Evolutionary conservation across 139 green algal genomes (phyloP), one percentile per base, ranked within the genome.

Genomic region (Micractinium sp.): DNA sequence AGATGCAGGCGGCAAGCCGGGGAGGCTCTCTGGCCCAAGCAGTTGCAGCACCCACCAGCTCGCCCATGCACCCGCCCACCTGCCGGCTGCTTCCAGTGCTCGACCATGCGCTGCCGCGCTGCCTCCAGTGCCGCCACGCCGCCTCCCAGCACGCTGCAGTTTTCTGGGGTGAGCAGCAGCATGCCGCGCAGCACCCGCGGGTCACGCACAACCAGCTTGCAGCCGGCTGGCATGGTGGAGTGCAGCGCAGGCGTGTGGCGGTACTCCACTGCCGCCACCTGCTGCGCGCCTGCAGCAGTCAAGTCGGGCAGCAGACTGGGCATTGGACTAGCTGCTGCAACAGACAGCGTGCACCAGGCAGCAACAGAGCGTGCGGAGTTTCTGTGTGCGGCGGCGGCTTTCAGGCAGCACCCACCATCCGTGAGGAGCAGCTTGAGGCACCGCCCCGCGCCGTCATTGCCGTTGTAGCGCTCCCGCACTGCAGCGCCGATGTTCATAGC

Each of bases 391-490:
- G 63, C 63, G 23, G 63, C 63, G 63, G 22, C 63, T 35, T 36
- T 60, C 1, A 7, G 22, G 35, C 38, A 91, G 71, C 69, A 88
- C 94, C 53, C 75, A 97, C 95, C 95, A 82, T 97, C 95, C 36
- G 93, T 96, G 14, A 97, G 86, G 0, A 92, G 87, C 75, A 97
- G 91, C 90, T 97, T 96, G 23, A 96, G 90, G 82, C 92, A 95
- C 22, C 95, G 90, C 33, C 36, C 16, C 29, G 87, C 41, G 27
- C 86, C 83, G 88, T 95, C 95, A 83, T 92, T 95, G 88, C 85
- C 93, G 22, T 23, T 78, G 41, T 89, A 97, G 91, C 95, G 93
- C 60, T 97, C 91, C 27, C 89, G 93, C 27, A 92, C 90, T 0
- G 92, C 81, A 66, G 92, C 91, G 35, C 91, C 92, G 14, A 94